Evolutionary conservation across 257 asterid species (phyloP), one percentile per base, ranked within the genome.

Genomic region (Solanum peruvianum): DNA sequence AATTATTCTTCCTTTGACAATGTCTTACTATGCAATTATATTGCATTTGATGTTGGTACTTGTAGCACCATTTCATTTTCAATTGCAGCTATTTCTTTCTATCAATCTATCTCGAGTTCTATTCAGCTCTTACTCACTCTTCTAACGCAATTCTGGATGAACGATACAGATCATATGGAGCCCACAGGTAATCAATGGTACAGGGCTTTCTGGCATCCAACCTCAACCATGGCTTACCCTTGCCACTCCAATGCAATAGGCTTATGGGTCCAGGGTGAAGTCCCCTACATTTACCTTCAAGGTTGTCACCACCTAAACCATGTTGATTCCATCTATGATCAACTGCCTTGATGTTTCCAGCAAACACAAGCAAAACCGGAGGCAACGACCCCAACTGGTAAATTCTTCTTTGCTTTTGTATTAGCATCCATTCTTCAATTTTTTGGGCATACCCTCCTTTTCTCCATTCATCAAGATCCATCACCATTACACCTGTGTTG

Each of bases 161-260:
- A 3, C 93, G 93, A 31, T 91, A 92, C 45, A 94, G 95, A 86
- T 94, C 97, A 69, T 95, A 95, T 0, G 98, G 98, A 13, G 98
- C 97, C 98, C 98, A 95, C 25, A 95, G 44, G 70, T 93, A 92
- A 88, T 95, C 98, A 4, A 95, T 94, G 2, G 93, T 90, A 92
- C 98, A 95, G 0, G 98, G 95, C 85, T 89, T 92, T 89, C 98
- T 86, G 2, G 98, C 89, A 89, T 94, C 98, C 85, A 95, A 33
- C 66, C 98, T 93, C 88, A 95, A 86, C 98, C 98, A 95, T 8
- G 98, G 98, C 85, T 95, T 95, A 27, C 98, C 98, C 90, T 93
- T 95, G 9, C 98, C 98, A 44, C 98, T 95, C 98, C 98, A 95
- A 89, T 95, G 98, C 62, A 95, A 89, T n/a, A 95, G 92, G 91